Evolutionary conservation across 2,329 filamentous ascomycete genomes (phyloP), one percentile per base, ranked within the genome.

Genomic region (Apiospora marii): DNA sequence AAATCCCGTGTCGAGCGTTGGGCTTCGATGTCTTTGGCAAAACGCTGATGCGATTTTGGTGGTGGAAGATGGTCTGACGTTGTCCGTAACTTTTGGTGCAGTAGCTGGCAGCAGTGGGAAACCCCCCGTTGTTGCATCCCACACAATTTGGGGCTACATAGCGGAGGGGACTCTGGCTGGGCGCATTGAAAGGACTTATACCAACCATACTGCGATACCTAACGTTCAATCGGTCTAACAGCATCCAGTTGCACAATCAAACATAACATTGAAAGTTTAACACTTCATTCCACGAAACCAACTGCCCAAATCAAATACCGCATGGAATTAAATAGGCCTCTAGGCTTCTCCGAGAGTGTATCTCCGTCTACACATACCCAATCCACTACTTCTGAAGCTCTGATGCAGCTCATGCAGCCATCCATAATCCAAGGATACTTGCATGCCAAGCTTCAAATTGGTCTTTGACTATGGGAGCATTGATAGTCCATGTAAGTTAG

Each of bases 1-100:
- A 81, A 79, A 77, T 78, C 75, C 81, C 84, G 85, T 85, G 77
- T 76, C 83, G 82, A 74, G 82, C 83, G 73, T 73, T 79, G 68
- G 58, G 76, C 79, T 79, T 80, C 76, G 86, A 87, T 87, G 85
- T 75, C 78, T 75, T 73, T 72, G 70, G 77, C 77, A 74, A 72
- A 71, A 75, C 72, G 74, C 70, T 74, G 78, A 72, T 49, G 75
- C 77, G 76, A 67, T 73, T 75, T 74, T 74, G 73, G 76, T 73
- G 72, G 68, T 71, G 72, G 58, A 64, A 64, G 58, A 41, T 64
- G 58, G 34, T 64, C 58, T 64, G 58, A 64, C 58, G 58, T 64
- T 64, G 58, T 37, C 58, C 30, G 58, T 24, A 41, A 64, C 58
- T 64, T 64, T 64, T 41, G 58, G 58, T 64, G 58, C 58, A 64